Evolutionary conservation across 495 filamentous ascomycete genomes (phyloP).

Genomic region (Lentithecium fluviatile): DNA sequence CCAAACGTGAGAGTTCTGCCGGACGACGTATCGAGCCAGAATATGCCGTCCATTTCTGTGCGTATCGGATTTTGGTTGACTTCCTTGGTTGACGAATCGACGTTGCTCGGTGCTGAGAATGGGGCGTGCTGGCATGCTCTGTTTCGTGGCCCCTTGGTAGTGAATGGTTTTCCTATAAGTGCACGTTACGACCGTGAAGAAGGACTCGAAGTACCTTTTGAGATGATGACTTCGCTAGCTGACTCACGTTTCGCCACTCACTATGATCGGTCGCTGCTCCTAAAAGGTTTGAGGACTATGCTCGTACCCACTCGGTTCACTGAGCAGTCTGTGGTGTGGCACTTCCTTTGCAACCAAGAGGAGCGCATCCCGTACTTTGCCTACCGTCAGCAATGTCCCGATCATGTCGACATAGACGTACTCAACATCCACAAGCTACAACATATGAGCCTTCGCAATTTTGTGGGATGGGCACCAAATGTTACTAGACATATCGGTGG

Average conservation of each 20-base stretch:
- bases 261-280: background rate
- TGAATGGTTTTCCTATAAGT: background rate
- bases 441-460: background rate
- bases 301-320: background rate
- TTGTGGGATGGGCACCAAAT: background rate
- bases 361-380: background rate
- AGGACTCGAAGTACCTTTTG: background rate
- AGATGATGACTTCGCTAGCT: background rate
- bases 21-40: too few relatives aligned
- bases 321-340: background rate
- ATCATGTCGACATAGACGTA: background rate
- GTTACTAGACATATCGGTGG: background rate
- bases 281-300: background rate
- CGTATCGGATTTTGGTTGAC: too few relatives aligned
- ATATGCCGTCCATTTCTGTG: too few relatives aligned
- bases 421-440: background rate
- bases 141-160: background rate
- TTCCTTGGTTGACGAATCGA: background rate
- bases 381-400: background rate
- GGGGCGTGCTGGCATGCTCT: background rate
- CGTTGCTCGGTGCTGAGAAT: background rate
- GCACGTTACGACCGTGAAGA: background rate
- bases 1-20: too few relatives aligned
- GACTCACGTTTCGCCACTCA: background rate
- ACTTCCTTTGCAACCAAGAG: background rate